Evolutionary conservation across 805 yeast species (phyloP).

Genomic region (Hanseniaspora jakobsenii): DNA sequence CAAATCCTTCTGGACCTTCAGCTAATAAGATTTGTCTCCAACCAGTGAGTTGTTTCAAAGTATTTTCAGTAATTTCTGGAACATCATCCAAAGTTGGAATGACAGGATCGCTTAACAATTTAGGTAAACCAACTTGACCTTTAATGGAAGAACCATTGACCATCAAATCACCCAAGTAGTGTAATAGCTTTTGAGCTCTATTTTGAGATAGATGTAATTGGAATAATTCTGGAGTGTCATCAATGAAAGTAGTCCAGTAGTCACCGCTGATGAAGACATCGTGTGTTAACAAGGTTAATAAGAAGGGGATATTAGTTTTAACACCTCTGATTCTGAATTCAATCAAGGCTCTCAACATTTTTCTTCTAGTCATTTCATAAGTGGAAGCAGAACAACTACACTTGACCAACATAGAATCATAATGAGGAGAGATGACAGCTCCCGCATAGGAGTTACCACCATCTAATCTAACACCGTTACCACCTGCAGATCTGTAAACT

Average conservation of each 20-base stretch:
- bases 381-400: constrained; percentile 96
- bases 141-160: constrained; percentile 93
- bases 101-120: constrained; percentile 59
- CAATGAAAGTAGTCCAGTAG: constrained; percentile 98
- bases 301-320: constrained; percentile 93
- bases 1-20: constrained; percentile 82
- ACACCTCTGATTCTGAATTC: constrained; percentile 99
- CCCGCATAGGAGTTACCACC: constrained; percentile 99
- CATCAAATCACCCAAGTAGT: constrained; percentile 82
- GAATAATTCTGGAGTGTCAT: constrained; percentile 92
- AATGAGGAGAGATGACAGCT: constrained; percentile 89
- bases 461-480: constrained; percentile 96
- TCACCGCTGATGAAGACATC: constrained; percentile 73
- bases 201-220: constrained; percentile 90
- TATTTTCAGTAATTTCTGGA: constrained; percentile 33
- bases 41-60: constrained; percentile 48
- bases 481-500: constrained; percentile 96
- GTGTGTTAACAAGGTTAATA: constrained; percentile 80
- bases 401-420: constrained; percentile 95
- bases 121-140: constrained; percentile 91
- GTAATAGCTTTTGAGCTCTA: constrained; percentile 88
- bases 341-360: constrained; percentile 91
- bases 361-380: constrained; percentile 90
- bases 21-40: constrained; percentile 83
- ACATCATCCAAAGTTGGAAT: constrained; percentile 65